Evolutionary conservation across 768 basidiomycete genomes (phyloP).

Genomic region (Pulveroboletus sp.): DNA sequence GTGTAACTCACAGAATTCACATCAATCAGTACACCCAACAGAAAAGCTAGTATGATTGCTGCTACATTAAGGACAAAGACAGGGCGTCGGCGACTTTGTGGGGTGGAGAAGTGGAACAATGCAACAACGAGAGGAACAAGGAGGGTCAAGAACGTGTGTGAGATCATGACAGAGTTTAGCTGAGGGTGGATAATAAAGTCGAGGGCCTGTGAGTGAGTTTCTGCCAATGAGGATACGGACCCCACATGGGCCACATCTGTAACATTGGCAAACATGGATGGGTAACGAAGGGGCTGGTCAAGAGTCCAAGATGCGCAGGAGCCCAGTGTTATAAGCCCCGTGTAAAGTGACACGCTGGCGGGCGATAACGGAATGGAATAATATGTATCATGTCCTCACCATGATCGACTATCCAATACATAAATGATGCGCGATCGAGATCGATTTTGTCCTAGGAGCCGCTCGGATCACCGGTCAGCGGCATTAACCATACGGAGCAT

Average conservation of each 20-base stretch:
- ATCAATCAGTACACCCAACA: slow-evolving; percentile 12
- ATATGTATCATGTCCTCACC: not conserved
- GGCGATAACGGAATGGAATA: not conserved
- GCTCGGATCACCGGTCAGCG: too few relatives aligned
- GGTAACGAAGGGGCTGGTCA: not conserved
- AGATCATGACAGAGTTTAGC: slow-evolving; percentile 21
- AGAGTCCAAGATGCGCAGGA: not conserved
- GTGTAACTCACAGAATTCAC: slow-evolving; percentile 4
- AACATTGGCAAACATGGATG: slow-evolving; percentile 5
- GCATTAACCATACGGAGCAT: not conserved
- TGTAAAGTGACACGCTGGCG: not conserved
- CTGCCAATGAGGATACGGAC: not conserved
- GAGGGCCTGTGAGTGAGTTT: not conserved
- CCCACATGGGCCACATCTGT: slow-evolving; percentile 1
- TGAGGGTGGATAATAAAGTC: slow-evolving; percentile 6
- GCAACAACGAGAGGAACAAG: slow-evolving; percentile 17
- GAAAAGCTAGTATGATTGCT: slow-evolving; percentile 10
- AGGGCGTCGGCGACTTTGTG: slow-evolving; percentile 12
- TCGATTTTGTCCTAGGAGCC: not conserved
- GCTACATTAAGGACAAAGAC: slow-evolving; percentile 22
- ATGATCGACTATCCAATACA: not conserved
- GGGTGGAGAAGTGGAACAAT: slow-evolving; percentile 19
- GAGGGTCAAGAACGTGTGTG: slow-evolving; percentile 18
- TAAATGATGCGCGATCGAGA: not conserved
- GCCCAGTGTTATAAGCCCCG: not conserved